Base-by-base conservation (phyloP, 176 grass and related monocot genomes). In the Juncus effusus region DNA sequence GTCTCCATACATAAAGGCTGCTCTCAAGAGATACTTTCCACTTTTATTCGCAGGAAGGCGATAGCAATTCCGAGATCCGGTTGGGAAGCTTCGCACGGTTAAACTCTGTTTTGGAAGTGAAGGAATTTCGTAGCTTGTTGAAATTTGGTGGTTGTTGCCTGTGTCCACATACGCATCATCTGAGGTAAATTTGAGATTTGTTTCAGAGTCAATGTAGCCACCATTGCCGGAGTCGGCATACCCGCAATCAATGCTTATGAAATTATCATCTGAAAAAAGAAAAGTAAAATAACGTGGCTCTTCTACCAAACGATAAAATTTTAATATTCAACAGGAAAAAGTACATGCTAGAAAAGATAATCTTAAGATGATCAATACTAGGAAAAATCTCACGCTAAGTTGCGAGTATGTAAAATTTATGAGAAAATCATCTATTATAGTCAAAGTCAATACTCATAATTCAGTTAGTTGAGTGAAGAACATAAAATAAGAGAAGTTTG, bases 161-260 rank as follows among this genome's bases (percentile, higher is more conserved):
- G 67, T 40, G 38, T 86, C 82, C 36, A 42, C 77, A 75, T 79
- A 88, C 13, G 55, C 49, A 16, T 60, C 60, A 67, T 82, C 86
- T 0, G 86, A 38, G 16, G 4, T 28, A 40, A 47, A 76, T 0
- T 0, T 0, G 16, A 90, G 45, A 3, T 13, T 66, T 42, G 49
- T 85, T 40, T 61, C 9, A 62, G 67, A 74, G 10, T 35, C 40
- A 28, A 63, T 76, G 19, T 65, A 69, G 63, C n/a, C n/a, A n/a
- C 62, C 54, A 37, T 63, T 62, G 41, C 51, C 73, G 28, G 53
- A n/a, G n/a, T n/a, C n/a, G n/a, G n/a, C n/a, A 2, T 75, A 13
- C 3, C 86, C 86, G 28, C 86, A 85, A 60, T 90, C 83, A 41
- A 90, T 80, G 73, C 54, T 86, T 16, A 86, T 72, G 79, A 86